Evolutionary conservation across 2,329 filamentous ascomycete species (phyloP).

Genomic region (Colletotrichum zoysiae): DNA sequence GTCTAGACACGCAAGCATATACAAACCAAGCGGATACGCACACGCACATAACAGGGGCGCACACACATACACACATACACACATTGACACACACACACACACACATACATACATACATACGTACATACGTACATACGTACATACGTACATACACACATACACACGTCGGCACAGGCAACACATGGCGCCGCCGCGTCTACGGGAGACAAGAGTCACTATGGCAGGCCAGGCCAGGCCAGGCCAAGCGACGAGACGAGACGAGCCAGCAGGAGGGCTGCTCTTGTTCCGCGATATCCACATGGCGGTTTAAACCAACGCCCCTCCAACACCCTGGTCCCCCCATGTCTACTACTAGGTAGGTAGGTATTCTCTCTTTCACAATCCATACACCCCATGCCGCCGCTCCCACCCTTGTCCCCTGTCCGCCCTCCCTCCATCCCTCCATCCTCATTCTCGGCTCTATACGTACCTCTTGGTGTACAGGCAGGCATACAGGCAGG

Average conservation of each 20-base stretch:
- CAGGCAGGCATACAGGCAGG: no score
- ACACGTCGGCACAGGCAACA: slow-evolving; percentile 43
- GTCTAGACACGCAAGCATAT: slow-evolving; percentile 41
- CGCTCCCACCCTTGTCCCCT: neutral
- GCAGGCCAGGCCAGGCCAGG: slow-evolving; percentile 28
- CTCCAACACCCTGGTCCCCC: neutral
- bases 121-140: neutral
- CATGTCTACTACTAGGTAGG: neutral
- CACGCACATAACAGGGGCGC: no score
- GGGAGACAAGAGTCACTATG: slow-evolving; percentile 23
- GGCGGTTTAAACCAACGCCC: slow-evolving; percentile 17
- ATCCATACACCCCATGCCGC: slow-evolving; percentile 15
- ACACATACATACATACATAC: slow-evolving; percentile 29
- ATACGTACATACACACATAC: slow-evolving; percentile 40
- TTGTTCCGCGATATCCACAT: slow-evolving; percentile 40
- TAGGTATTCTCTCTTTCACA: slow-evolving; percentile 2
- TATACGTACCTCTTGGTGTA: slow-evolving; percentile 30
- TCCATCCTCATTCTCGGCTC: neutral
- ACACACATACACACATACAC: neutral
- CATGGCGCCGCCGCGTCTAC: slow-evolving; percentile 36
- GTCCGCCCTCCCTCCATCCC: neutral
- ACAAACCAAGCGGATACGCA: slow-evolving; percentile 42
- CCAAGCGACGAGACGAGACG: neutral
- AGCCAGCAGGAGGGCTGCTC: slow-evolving; percentile 35
- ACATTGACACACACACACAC: slow-evolving; percentile 34